phyloP scores from a whole-genome alignment of 257 asterid species.

The Rehmannia glutinosa region DNA sequence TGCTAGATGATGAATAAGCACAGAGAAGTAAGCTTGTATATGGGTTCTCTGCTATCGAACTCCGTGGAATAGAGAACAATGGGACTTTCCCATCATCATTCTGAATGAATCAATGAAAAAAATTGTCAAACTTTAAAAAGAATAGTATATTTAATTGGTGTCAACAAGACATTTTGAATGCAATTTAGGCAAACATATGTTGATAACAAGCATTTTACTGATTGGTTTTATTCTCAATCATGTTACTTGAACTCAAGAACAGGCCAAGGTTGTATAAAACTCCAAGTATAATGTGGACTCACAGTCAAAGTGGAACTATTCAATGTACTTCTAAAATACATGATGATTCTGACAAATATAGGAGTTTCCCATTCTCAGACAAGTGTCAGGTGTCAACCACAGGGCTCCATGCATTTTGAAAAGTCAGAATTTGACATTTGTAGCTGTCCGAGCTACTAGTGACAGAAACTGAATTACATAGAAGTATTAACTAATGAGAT shows the following conservation, averaged over 20 bases:
- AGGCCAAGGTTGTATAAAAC: neutral
- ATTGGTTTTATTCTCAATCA: neutral
- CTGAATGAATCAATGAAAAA: slow-evolving; percentile 46
- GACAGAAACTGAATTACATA: neutral
- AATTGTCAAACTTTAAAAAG: slow-evolving; percentile 24
- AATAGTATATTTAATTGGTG: slow-evolving; percentile 8
- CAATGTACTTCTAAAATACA: neutral
- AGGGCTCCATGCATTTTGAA: neutral
- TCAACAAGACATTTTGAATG: neutral
- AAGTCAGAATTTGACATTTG: neutral
- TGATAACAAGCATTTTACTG: neutral
- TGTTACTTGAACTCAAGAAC: neutral
- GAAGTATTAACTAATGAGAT: neutral
- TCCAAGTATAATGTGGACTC: neutral
- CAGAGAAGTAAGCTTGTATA: slow-evolving; percentile 83
- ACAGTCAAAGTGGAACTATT: neutral
- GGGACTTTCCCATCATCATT: slow-evolving; percentile 73
- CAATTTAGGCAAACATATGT: neutral
- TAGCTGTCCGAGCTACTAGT: neutral
- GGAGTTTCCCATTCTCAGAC: neutral
- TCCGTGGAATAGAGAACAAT: slow-evolving; percentile 76
- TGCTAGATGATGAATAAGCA: slow-evolving; percentile 48
- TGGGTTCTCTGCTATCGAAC: slow-evolving; percentile 79
- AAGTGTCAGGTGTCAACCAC: neutral
- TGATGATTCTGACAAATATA: neutral